phyloP scores from a whole-genome alignment of 176 grass and related monocot species.

The Bothriochloa decipiens region DNA sequence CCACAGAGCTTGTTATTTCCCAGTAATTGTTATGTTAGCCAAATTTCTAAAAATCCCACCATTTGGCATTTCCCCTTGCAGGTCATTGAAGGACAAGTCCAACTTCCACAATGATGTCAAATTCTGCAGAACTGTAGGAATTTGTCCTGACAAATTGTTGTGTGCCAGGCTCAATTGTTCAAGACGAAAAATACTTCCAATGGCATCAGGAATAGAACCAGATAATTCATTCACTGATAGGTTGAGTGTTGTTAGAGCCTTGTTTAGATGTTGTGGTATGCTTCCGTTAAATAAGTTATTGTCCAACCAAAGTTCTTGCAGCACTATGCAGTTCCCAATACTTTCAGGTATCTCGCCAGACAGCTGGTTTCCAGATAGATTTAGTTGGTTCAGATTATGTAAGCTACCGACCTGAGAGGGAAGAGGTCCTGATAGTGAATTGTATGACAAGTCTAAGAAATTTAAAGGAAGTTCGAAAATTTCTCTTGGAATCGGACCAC shows the following conservation, averaged over 20 bases:
- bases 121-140: constrained; percentile 27
- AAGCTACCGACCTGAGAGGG: constrained; percentile 1
- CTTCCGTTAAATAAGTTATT: constrained; percentile 33
- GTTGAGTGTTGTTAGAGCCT: not conserved
- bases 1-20: constrained; percentile 41
- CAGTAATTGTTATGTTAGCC: not conserved
- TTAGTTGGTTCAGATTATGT: accelerated
- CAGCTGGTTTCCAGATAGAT: constrained; percentile 18
- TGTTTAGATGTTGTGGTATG: not conserved
- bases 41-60: constrained; percentile 34
- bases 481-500: no score
- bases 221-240: not conserved
- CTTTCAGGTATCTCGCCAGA: constrained; percentile 37
- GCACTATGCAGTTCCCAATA: not conserved
- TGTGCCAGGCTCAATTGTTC: not conserved
- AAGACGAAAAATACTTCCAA: not conserved
- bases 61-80: constrained; percentile 42
- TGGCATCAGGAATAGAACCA: not conserved
- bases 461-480: no score
- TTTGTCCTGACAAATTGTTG: constrained; percentile 41
- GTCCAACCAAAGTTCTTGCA: constrained; percentile 37
- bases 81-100: constrained; percentile 41
- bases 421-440: constrained; percentile 6
- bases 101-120: not conserved
- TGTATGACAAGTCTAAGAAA: no score